Percentiles rank a stretch among this genome's conserved stretches.
Evolutionary conservation across 2,329 filamentous ascomycete species (phyloP).

Genomic region (Aspergillus candidus): DNA sequence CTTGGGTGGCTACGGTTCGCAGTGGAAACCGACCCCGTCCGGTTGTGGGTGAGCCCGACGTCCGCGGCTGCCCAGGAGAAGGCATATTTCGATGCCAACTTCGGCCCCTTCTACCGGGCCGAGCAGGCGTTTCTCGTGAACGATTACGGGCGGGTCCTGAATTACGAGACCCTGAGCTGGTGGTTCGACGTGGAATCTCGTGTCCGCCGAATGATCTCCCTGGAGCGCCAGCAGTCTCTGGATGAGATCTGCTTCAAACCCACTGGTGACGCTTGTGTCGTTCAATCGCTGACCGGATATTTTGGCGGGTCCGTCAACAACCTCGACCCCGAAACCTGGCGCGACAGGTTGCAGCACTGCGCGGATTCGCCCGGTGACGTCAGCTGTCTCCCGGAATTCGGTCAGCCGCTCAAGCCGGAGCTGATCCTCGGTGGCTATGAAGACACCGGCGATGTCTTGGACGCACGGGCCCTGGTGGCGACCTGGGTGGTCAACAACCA

Average conservation of each 20-base stretch:
- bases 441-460: slow-evolving; percentile 55
- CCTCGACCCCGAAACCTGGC: slow-evolving; percentile 64
- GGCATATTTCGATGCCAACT: slow-evolving; percentile 83
- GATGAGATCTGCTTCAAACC: slow-evolving; percentile 93
- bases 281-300: slow-evolving; percentile 89
- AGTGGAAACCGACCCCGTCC: slow-evolving; percentile 84
- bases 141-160: slow-evolving; percentile 75
- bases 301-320: slow-evolving; percentile 63
- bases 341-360: slow-evolving; percentile 64
- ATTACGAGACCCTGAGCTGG: slow-evolving; percentile 83
- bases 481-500: slow-evolving; percentile 95
- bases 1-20: slow-evolving; percentile 82
- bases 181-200: slow-evolving; percentile 87
- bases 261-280: slow-evolving; percentile 77
- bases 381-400: slow-evolving; percentile 78
- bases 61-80: slow-evolving; percentile 90
- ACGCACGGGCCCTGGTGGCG: slow-evolving; percentile 74
- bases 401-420: slow-evolving; percentile 78
- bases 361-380: slow-evolving; percentile 65
- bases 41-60: slow-evolving; percentile 92
- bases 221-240: slow-evolving; percentile 61
- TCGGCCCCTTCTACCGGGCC: slow-evolving; percentile 91
- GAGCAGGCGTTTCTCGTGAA: slow-evolving; percentile 94
- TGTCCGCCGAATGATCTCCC: slow-evolving; percentile 65
- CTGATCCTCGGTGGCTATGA: slow-evolving; percentile 81